phyloP scores from a whole-genome alignment of 179 eudicot genomes.

The Beta corolliflora region DNA sequence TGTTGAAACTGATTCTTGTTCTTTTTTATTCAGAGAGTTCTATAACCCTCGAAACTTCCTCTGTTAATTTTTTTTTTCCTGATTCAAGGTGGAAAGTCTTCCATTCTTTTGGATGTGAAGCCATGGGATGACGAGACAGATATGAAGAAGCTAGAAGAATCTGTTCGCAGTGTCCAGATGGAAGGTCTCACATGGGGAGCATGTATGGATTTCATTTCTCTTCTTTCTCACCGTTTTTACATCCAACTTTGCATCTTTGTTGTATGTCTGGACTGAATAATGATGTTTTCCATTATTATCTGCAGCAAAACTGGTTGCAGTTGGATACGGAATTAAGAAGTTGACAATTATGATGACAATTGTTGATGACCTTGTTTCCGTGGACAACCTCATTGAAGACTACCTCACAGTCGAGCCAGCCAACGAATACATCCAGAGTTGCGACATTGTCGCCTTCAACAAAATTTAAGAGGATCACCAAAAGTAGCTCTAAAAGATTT shows the following conservation, averaged over 20 bases:
- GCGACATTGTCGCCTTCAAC: conserved; percentile 98
- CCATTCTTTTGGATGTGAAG: conserved; percentile 92
- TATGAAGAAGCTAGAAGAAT: conserved; percentile 95
- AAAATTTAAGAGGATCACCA: conserved; percentile 53
- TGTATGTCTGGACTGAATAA: neutral
- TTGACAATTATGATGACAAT: conserved; percentile 87
- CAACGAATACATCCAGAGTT: conserved; percentile 86
- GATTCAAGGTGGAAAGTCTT: conserved; percentile 84
- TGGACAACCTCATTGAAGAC: conserved; percentile 78
- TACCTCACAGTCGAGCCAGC: conserved; percentile 69
- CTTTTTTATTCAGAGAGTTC: neutral
- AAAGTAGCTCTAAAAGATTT: conserved; percentile 21
- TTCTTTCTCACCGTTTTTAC: neutral
- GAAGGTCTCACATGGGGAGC: conserved; percentile 98
- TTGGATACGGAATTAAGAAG: conserved; percentile 95
- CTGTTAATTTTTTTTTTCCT: neutral
- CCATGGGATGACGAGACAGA: conserved; percentile 99
- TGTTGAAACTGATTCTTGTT: neutral
- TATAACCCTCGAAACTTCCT: neutral
- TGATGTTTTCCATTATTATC: neutral
- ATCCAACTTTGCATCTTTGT: neutral
- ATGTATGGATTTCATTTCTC: conserved; percentile 45
- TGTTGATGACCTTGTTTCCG: conserved; percentile 90
- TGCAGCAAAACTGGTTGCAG: conserved; percentile 88
- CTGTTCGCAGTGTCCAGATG: conserved; percentile 80